Evolutionary conservation across 2,329 filamentous ascomycete genomes (phyloP), one percentile per base, ranked within the genome.

Genomic region (Aspergillus tamarii): DNA sequence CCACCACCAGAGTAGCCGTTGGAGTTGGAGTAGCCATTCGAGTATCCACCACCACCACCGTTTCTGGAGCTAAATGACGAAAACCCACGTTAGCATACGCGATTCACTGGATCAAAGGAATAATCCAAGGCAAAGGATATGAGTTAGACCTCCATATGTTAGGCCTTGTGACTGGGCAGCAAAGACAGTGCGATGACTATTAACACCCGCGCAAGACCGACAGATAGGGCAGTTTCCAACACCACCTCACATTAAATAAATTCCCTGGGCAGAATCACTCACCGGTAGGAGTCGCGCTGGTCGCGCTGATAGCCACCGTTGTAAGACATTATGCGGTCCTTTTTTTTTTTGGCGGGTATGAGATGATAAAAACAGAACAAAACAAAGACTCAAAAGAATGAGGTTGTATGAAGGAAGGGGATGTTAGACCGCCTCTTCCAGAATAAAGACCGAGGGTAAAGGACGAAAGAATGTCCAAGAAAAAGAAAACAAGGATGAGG

Each of bases 261-360:
- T 41, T 16, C 19, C 16, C 9, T n/a, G 11, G 8, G 5, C 23
- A 30, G 8, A 39, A 36, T 23, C 59, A 70, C 76, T 69, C 81
- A 78, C 75, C 79, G 78, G 76, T 81, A 85, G 73, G 86, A 85
- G 77, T 85, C 84, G 74, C 86, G 84, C 68, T 84, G 81, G 70
- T 81, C 80, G 62, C 78, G 75, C 68, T 77, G 76, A 66, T 66
- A 63, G 53, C 79, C 78, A 68, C 88, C 85, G 87, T 92, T 91
- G 86, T 91, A 91, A 81, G 90, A 91, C 90, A 92, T 92, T 77
- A 75, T 86, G 75, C 67, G 61, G 63, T 73, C 64, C 64, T 62
- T 63, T 68, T 65, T 68, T 65, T 64, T 61, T 61, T 41, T 41
- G 39, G 39, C 32, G 43, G 28, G 48, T 54, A 21, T 41, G 26